Evolutionary conservation across 805 yeast species (phyloP).

Genomic region (Candida dajiaensis): DNA sequence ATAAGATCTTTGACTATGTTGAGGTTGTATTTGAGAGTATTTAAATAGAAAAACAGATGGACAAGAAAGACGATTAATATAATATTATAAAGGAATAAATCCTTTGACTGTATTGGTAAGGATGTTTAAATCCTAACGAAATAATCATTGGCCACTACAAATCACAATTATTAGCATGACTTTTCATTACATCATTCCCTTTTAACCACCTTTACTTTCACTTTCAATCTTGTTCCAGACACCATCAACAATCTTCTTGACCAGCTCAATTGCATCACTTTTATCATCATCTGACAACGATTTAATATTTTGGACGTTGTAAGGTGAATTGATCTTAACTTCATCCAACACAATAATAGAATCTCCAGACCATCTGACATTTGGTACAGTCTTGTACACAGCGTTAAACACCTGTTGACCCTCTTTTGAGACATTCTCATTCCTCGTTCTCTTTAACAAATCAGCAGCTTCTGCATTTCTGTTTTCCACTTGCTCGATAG

Average conservation of each 20-base stretch:
- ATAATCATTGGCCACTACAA: neutral
- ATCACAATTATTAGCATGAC: neutral
- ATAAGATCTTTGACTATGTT: constrained; percentile 40
- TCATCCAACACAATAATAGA: constrained; percentile 41
- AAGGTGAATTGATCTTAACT: constrained; percentile 40
- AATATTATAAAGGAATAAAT: no score
- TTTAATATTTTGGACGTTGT: constrained; percentile 25
- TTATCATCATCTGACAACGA: constrained; percentile 9
- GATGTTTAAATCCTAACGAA: no score
- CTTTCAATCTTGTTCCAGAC: constrained; percentile 40
- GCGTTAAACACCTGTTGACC: constrained; percentile 41
- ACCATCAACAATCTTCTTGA: constrained; percentile 45
- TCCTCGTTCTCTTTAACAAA: constrained; percentile 22
- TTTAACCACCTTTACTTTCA: constrained; percentile 48
- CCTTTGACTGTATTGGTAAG: no score
- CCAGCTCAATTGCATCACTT: constrained; percentile 30
- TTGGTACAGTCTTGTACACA: constrained; percentile 37
- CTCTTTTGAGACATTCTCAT: constrained; percentile 33
- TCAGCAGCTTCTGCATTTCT: constrained; percentile 19
- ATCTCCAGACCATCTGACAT: constrained; percentile 38
- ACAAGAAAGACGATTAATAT: neutral
- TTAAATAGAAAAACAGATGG: no score
- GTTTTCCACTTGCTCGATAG: constrained; percentile 11
- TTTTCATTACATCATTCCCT: neutral
- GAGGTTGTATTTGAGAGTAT: constrained; percentile 1